Conservation (phyloP, 1,284 basidiomycete species). For the Marasmius fiardii region DNA sequence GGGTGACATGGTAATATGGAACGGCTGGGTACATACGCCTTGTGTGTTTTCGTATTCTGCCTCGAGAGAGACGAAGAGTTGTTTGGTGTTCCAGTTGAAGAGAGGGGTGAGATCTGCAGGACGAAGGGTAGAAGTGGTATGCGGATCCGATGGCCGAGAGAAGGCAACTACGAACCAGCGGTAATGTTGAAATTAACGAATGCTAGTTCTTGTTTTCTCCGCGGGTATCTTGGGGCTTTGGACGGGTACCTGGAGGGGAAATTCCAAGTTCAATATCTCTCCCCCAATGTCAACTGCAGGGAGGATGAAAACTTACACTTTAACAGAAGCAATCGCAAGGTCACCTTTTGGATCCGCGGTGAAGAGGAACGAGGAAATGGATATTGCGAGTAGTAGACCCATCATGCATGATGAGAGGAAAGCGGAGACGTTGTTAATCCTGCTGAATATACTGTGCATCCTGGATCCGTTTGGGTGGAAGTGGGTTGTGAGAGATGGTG, state of each 20-base stretch:
- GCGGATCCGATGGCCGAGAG: not conserved
- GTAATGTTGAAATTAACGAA: constrained; percentile 77
- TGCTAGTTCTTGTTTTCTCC: constrained; percentile 64
- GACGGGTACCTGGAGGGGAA: constrained; percentile 41
- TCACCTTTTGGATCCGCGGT: constrained; percentile 54
- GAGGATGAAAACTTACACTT: constrained; percentile 55
- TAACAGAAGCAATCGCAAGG: constrained; percentile 57
- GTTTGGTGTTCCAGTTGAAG: constrained; percentile 95
- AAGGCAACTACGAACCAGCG: constrained; percentile 56
- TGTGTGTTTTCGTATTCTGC: constrained; percentile 74
- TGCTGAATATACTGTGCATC: constrained; percentile 69
- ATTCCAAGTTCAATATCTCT: not conserved
- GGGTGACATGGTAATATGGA: too few relatives aligned
- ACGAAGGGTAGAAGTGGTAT: not conserved
- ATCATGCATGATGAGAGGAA: constrained; percentile 78
- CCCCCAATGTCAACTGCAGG: not conserved
- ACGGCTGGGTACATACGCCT: constrained; percentile 52
- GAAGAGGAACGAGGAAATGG: constrained; percentile 68
- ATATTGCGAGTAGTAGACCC: constrained; percentile 69
- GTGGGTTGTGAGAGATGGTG: not conserved
- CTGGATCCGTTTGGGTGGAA: not conserved
- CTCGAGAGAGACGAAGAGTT: constrained; percentile 81
- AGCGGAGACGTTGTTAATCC: constrained; percentile 72
- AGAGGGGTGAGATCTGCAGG: constrained; percentile 69
- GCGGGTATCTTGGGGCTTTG: constrained; percentile 52